These are phyloP conservation scores for Chlorophyllum brunneum DNA, from an alignment of 768 basidiomycete genomes.

Conservation along the genomic window DNA sequence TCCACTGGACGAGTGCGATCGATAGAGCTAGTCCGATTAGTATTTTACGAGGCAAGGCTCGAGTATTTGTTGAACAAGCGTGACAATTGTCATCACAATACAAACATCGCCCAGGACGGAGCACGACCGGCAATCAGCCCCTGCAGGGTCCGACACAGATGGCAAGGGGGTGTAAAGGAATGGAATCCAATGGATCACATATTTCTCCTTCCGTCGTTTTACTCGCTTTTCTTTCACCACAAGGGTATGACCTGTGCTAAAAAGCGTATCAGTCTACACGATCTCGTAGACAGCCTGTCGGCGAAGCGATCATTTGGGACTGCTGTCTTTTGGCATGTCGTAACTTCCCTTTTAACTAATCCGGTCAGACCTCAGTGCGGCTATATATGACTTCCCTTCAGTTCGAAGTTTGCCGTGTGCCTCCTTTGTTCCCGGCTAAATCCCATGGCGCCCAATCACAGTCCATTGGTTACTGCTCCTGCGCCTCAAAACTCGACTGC, in stretches of 20 bases:
- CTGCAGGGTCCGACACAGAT: background rate
- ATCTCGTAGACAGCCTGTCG: background rate
- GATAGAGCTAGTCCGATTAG: too few species aligned
- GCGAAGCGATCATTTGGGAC: background rate
- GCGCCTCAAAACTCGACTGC: background rate
- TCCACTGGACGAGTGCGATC: background rate
- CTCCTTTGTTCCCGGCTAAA: background rate
- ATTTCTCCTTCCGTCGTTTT: background rate
- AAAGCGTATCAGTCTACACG: constrained; percentile 5
- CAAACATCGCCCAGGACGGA: too few species aligned
- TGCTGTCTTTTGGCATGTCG: constrained; percentile 6
- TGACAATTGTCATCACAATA: too few species aligned
- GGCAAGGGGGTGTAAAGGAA: background rate
- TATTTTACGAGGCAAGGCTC: too few species aligned
- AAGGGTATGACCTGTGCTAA: background rate
- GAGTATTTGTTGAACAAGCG: too few species aligned
- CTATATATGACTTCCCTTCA: constrained; percentile 14
- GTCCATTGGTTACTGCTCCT: background rate
- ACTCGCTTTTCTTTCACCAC: background rate
- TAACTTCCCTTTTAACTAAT: constrained; percentile 10
- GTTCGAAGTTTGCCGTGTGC: background rate
- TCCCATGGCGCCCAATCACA: background rate
- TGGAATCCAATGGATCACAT: background rate
- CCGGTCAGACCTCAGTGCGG: constrained; percentile 16
- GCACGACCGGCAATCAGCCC: too few species aligned